phyloP scores from a whole-genome alignment of 345 rosid species.

The Rhodamnia rubescens region DNA sequence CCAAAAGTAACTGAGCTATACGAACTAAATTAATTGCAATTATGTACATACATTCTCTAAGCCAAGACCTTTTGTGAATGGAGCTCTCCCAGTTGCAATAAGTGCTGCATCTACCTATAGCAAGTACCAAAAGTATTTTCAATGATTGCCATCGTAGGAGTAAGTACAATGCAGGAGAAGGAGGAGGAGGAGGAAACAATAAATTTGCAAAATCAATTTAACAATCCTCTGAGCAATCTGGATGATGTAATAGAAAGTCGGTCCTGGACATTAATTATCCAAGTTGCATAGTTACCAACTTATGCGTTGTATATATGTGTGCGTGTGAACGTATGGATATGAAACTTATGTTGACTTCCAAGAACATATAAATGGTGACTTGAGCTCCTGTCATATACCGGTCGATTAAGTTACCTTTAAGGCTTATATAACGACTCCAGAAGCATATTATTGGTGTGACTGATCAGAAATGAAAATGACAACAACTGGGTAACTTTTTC shows the following conservation, averaged over 20 bases:
- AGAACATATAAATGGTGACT: neutral
- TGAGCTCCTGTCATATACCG: neutral
- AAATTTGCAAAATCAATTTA: neutral
- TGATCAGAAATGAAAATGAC: neutral
- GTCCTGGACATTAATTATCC: neutral
- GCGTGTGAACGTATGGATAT: neutral
- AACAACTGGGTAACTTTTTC: neutral
- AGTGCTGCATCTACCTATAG: slow-evolving; percentile 91
- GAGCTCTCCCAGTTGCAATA: slow-evolving; percentile 99
- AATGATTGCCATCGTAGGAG: neutral
- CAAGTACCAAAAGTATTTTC: neutral
- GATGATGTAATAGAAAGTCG: neutral
- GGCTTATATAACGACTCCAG: neutral
- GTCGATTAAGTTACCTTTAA: neutral
- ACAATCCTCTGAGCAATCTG: neutral
- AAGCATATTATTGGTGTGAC: neutral
- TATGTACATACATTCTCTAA: slow-evolving; percentile 62
- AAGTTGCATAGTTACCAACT: neutral
- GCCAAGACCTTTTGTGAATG: slow-evolving; percentile 95
- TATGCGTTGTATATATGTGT: neutral
- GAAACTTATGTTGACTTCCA: neutral
- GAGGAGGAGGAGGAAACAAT: neutral
- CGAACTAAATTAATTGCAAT: neutral
- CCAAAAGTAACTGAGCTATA: neutral
- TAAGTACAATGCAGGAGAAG: neutral